A percentile compares a stretch with the other conserved stretches of the same genome.
phyloP scores from a whole-genome alignment of 352 stramenopile genomes.

The Phytopythium kandeliae region DNA sequence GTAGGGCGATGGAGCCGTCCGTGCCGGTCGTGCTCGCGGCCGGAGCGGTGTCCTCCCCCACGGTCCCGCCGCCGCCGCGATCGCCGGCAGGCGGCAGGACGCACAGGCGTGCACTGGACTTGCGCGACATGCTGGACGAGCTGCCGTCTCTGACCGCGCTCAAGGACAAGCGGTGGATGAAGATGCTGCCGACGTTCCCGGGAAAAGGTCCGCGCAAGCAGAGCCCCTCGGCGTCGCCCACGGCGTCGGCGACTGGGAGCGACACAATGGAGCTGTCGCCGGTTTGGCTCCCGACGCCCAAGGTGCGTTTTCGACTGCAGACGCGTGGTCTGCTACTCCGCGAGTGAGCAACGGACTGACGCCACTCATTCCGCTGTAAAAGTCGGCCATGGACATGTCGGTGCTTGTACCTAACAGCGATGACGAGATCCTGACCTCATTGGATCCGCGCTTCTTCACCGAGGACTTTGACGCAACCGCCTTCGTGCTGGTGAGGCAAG shows the following conservation, averaged over 20 bases:
- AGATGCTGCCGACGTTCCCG: conserved; percentile 32
- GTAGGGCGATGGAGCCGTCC: conserved; percentile 11
- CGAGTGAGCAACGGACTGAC: no score
- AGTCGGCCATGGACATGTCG: conserved; percentile 40
- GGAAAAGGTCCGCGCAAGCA: conserved; percentile 14
- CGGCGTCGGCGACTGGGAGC: conserved; percentile 10
- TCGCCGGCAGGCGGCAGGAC: conserved; percentile 8
- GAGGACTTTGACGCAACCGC: conserved; percentile 66
- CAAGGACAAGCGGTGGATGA: conserved; percentile 68
- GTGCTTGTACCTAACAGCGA: conserved; percentile 58
- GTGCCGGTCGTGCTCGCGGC: conserved; percentile 3
- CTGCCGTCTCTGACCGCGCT: conserved; percentile 43
- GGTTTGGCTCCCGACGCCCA: conserved; percentile 27
- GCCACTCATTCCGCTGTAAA: not conserved
- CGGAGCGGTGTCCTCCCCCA: not conserved
- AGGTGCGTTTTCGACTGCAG: conserved; percentile 15
- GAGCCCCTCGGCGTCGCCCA: conserved; percentile 1
- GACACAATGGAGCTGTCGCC: conserved; percentile 21
- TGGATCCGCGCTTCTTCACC: conserved; percentile 81
- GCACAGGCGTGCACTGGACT: conserved; percentile 25
- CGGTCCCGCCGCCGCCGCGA: conserved; percentile 8
- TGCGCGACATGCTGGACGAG: conserved; percentile 58
- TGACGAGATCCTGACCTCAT: conserved; percentile 59
- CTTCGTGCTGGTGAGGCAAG: conserved; percentile 54
- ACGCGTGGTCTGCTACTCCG: no score